These are phyloP conservation scores for Trichophyton equinum DNA, from an alignment of 2,329 filamentous ascomycete species.

Conservation along the genomic window DNA sequence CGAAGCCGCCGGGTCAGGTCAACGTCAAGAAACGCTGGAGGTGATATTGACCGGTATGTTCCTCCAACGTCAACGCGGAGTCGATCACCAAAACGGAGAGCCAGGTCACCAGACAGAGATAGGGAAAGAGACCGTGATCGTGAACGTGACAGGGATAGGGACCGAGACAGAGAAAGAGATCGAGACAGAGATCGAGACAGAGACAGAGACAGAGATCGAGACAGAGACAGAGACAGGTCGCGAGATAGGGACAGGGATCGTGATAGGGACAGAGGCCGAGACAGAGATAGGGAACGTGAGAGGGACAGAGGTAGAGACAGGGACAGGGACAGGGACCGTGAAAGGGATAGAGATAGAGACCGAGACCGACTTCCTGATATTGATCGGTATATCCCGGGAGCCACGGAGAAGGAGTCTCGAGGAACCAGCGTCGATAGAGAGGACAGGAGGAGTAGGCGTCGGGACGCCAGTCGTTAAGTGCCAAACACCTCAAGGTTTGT, in stretches of 20 bases:
- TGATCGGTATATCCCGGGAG: slow-evolving; percentile 35
- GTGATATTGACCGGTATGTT: slow-evolving; percentile 34
- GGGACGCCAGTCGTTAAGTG: slow-evolving; percentile 19
- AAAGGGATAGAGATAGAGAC: neutral
- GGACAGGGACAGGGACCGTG: neutral
- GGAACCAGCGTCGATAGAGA: slow-evolving; percentile 10
- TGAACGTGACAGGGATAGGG: slow-evolving; percentile 15
- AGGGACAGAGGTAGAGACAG: slow-evolving; percentile 1
- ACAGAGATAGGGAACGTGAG: slow-evolving; percentile 4
- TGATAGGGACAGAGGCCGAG: neutral
- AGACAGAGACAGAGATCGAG: slow-evolving; percentile 21
- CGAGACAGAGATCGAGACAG: slow-evolving; percentile 22
- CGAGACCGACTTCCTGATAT: slow-evolving; percentile 26
- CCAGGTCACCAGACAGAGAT: slow-evolving; percentile 21
- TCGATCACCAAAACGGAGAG: slow-evolving; percentile 29
- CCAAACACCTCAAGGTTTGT: neutral
- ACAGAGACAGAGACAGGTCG: slow-evolving; percentile 29
- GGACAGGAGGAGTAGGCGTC: slow-evolving; percentile 14
- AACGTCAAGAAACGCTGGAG: slow-evolving; percentile 22
- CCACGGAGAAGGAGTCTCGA: slow-evolving; percentile 9
- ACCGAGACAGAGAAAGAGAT: slow-evolving; percentile 20
- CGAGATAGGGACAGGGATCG: neutral
- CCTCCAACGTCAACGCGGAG: slow-evolving; percentile 30
- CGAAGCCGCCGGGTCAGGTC: slow-evolving; percentile 19
- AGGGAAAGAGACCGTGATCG: slow-evolving; percentile 16